Evolutionary conservation across 2,329 filamentous ascomycete genomes (phyloP), one percentile per base, ranked within the genome.

Genomic region (Fusarium keratoplasticum): DNA sequence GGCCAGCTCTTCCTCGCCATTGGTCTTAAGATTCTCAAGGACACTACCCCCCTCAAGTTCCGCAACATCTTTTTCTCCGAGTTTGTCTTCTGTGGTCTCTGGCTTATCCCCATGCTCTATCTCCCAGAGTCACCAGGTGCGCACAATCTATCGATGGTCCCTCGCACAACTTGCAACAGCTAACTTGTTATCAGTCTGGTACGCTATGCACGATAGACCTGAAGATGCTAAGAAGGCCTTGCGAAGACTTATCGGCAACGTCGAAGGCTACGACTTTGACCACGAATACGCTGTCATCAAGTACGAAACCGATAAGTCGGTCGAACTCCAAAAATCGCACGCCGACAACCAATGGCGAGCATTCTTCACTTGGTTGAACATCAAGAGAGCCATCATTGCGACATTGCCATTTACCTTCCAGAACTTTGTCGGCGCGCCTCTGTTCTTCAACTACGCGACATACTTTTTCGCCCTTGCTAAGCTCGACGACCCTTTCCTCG

Each of bases 251-350:
- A 47, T 63, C 1, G 61, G 61, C n/a, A 63, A 63, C 20, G 61
- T 63, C 14, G 61, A 63, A 20, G 61, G 61, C 27, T 63, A 63
- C 47, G 61, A 55, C 16, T 36, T 55, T 55, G 61, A 63, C 31
- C 61, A 55, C 20, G 61, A 63, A 38, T 63, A 55, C 33, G 27
- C 11, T 6, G 44, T 63, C 22, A 54, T 63, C 29, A 63, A 55
- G 20, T 33, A 63, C 27, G 61, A 63, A 50, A 36, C 47, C 10
- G 42, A 63, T 6, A 22, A 42, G 18, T 63, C 61, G 7, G n/a
- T 20, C 42, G n/a, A 22, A n/a, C 29, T 33, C 9, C 31, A 27
- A 35, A 31, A 63, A 22, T 18, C 42, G 10, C 42, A 63, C 16
- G 44, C 20, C 18, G 33, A 36, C 6, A 55, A 35, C 31, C 18